phyloP scores from a whole-genome alignment of 2,329 filamentous ascomycete genomes.

The Aspergillus ruber region DNA sequence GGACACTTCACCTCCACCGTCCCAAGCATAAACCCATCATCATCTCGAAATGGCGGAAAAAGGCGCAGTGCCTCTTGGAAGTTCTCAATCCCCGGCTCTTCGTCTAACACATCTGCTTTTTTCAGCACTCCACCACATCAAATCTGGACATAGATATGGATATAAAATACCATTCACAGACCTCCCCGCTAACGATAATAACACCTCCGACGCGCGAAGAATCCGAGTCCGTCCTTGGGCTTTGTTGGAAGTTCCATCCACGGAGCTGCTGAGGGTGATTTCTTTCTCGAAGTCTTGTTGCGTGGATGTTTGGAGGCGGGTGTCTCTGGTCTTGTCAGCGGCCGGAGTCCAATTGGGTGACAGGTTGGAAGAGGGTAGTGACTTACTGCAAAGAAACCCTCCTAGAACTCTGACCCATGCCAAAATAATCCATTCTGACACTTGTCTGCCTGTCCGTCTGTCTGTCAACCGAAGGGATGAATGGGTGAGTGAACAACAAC shows the following conservation, averaged over 20 bases:
- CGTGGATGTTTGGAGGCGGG: constrained; percentile 3
- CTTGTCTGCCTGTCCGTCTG: not conserved
- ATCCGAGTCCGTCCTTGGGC: constrained; percentile 13
- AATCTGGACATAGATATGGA: not conserved
- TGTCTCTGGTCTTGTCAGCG: not conserved
- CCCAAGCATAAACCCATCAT: constrained; percentile 15
- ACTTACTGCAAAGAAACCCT: not conserved
- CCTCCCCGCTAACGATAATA: constrained; percentile 14
- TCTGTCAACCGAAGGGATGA: not conserved
- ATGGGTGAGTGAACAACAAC: too few species aligned
- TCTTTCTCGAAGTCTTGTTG: constrained; percentile 15
- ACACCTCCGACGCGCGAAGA: constrained; percentile 17
- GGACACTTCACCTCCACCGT: constrained; percentile 18
- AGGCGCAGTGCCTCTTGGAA: constrained; percentile 21
- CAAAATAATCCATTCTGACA: constrained; percentile 4
- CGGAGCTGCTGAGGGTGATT: constrained; percentile 8
- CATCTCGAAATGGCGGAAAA: constrained; percentile 21
- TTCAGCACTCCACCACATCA: too few species aligned
- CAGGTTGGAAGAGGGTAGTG: constrained; percentile 1
- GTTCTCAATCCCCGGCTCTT: constrained; percentile 14
- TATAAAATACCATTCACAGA: not conserved
- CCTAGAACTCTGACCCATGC: not conserved
- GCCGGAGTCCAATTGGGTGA: constrained; percentile 6
- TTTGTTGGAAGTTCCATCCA: constrained; percentile 8
- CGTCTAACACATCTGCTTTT: constrained; percentile 6